Evolutionary conservation across 1,284 basidiomycete species (phyloP).

Genomic region (Volvariella surrecta): DNA sequence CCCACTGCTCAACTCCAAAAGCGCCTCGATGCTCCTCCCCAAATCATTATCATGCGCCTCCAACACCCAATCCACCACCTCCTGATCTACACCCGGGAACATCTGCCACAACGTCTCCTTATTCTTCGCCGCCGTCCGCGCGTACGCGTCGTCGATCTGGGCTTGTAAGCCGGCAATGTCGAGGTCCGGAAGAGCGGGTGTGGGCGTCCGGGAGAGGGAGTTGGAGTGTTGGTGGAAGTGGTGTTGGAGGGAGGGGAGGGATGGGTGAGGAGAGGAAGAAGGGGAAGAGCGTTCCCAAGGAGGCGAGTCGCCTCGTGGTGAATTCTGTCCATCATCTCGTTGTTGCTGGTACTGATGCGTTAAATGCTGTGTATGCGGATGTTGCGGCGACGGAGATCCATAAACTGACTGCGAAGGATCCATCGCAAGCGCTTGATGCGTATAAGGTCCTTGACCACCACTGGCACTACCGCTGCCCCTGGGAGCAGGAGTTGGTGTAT

Average conservation of each 20-base stretch:
- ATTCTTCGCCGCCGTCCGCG: slow-evolving; percentile 41
- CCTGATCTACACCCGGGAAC: slow-evolving; percentile 74
- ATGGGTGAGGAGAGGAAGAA: background rate
- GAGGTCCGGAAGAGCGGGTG: slow-evolving; percentile 36
- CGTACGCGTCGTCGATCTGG: slow-evolving; percentile 74
- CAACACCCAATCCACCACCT: slow-evolving; percentile 81
- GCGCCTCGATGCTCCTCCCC: slow-evolving; percentile 79
- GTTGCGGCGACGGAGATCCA: background rate
- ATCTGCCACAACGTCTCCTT: slow-evolving; percentile 76
- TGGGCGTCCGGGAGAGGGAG: slow-evolving; percentile 25
- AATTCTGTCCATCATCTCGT: too few relatives aligned
- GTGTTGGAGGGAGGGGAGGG: background rate
- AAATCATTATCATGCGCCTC: slow-evolving; percentile 85
- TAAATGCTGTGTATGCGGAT: too few relatives aligned
- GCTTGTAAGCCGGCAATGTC: slow-evolving; percentile 65
- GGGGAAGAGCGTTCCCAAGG: background rate
- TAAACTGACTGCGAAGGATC: slow-evolving; percentile 18
- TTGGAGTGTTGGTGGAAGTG: background rate
- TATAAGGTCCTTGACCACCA: slow-evolving; percentile 31
- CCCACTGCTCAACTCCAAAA: slow-evolving; percentile 70
- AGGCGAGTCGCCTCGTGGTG: too few relatives aligned
- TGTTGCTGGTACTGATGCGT: too few relatives aligned
- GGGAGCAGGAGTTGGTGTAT: slow-evolving; percentile 12
- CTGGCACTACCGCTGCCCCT: slow-evolving; percentile 20
- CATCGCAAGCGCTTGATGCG: slow-evolving; percentile 24